Conservation (phyloP, 1,284 basidiomycete genomes). For the Fistulinella staudtii region DNA sequence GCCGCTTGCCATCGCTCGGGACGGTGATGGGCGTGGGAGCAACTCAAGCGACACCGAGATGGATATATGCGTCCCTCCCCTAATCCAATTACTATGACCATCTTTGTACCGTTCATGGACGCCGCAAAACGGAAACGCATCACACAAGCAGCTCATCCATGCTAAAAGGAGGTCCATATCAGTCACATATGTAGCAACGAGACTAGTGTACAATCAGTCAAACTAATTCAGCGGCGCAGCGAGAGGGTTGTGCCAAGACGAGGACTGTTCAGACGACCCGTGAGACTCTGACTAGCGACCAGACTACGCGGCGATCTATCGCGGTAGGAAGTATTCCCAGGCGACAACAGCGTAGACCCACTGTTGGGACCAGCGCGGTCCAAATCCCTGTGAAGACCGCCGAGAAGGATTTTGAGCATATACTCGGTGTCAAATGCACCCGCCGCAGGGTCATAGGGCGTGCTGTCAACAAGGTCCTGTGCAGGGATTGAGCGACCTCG, state of each 20-base stretch:
- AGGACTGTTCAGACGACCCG: too few species aligned
- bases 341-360: conserved; percentile 12
- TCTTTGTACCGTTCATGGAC: too few species aligned
- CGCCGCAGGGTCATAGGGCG: conserved; percentile 34
- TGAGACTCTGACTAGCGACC: conserved; percentile 10
- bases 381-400: conserved; percentile 33
- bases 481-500: conserved; percentile 6
- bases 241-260: conserved; percentile 14
- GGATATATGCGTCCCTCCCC: too few species aligned
- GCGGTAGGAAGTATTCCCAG: not conserved
- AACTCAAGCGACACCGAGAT: too few species aligned
- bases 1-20: conserved; percentile 17
- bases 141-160: too few species aligned
- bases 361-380: conserved; percentile 14
- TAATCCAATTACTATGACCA: too few species aligned
- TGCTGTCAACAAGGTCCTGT: conserved; percentile 47
- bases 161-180: too few species aligned
- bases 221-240: too few species aligned
- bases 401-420: conserved; percentile 44
- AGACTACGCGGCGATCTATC: conserved; percentile 19
- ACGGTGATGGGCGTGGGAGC: conserved; percentile 22
- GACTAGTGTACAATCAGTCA: too few species aligned
- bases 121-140: too few species aligned
- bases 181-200: too few species aligned
- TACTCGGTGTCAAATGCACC: conserved; percentile 36